These are phyloP conservation scores for Geranium incanum DNA, from an alignment of 441 rosid species.

Conservation along the genomic window DNA sequence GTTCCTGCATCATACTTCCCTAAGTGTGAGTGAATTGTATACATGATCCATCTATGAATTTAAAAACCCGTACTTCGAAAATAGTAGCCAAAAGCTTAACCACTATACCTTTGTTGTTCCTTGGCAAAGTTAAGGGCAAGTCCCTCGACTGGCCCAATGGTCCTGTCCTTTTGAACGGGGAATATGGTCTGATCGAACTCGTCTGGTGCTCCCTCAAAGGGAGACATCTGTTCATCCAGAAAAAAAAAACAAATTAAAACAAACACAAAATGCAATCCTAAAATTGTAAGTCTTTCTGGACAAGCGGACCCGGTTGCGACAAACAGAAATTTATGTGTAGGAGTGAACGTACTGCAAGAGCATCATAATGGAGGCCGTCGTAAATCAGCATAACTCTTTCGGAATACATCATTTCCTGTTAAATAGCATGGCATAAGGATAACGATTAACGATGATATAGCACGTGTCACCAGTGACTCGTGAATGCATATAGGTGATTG, in stretches of 20 bases:
- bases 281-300: too few species aligned
- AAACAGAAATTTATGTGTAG: constrained; percentile 8
- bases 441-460: too few species aligned
- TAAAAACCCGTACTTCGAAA: not conserved
- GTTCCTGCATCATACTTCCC: not conserved
- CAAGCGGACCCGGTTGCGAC: not conserved
- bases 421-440: constrained; percentile 5
- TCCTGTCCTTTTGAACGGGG: constrained; percentile 45
- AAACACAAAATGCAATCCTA: not conserved
- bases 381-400: constrained; percentile 84
- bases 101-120: constrained; percentile 69
- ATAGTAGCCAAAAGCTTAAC: not conserved
- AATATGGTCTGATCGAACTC: constrained; percentile 90
- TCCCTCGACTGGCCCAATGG: constrained; percentile 50
- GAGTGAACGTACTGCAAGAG: constrained; percentile 59
- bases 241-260: constrained; percentile 7
- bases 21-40: not conserved
- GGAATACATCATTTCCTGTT: constrained; percentile 52
- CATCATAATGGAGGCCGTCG: constrained; percentile 91
- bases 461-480: too few species aligned
- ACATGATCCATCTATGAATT: not conserved
- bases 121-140: constrained; percentile 49
- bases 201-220: constrained; percentile 72
- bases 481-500: constrained; percentile 1
- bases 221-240: constrained; percentile 50